phyloP scores from a whole-genome alignment of 2,329 filamentous ascomycete genomes.

The Hypoxylon sp. region DNA sequence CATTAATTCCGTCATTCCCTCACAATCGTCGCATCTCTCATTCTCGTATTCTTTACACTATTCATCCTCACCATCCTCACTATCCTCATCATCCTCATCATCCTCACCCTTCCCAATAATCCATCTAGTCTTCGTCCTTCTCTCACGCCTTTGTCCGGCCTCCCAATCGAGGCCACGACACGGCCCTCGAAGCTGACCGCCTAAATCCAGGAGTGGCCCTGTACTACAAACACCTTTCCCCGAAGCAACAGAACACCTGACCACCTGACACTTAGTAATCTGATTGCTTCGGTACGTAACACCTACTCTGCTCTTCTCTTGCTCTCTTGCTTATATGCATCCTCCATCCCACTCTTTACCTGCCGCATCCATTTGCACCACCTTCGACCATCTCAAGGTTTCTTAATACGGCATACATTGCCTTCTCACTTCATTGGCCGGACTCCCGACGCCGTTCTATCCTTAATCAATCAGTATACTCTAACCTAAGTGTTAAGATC shows the following conservation, averaged over 20 bases:
- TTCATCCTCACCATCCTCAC: conserved; percentile 18
- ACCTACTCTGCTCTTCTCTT: not conserved
- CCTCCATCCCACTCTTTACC: conserved; percentile 13
- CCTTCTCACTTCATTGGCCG: conserved; percentile 11
- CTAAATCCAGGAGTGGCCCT: conserved; percentile 31
- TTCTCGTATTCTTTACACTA: conserved; percentile 25
- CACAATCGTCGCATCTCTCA: conserved; percentile 17
- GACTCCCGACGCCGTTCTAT: conserved; percentile 1
- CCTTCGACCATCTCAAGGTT: conserved; percentile 14
- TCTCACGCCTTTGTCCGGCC: conserved; percentile 6
- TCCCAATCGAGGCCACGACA: conserved; percentile 36
- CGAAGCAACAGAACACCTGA: conserved; percentile 35
- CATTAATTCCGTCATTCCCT: conserved; percentile 40
- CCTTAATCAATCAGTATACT: conserved; percentile 1
- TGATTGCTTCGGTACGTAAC: conserved; percentile 31
- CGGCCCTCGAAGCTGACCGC: conserved; percentile 37
- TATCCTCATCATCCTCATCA: conserved; percentile 12
- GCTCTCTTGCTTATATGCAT: conserved; percentile 24
- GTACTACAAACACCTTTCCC: conserved; percentile 22
- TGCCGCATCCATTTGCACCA: conserved; percentile 12
- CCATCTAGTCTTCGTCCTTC: not conserved
- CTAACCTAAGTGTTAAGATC: conserved; percentile 16
- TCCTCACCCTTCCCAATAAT: conserved; percentile 3
- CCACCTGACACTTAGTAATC: conserved; percentile 41
- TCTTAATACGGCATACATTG: conserved; percentile 6